phyloP scores from a whole-genome alignment of 352 stramenopile genomes.

The Globisporangium alternatum region DNA sequence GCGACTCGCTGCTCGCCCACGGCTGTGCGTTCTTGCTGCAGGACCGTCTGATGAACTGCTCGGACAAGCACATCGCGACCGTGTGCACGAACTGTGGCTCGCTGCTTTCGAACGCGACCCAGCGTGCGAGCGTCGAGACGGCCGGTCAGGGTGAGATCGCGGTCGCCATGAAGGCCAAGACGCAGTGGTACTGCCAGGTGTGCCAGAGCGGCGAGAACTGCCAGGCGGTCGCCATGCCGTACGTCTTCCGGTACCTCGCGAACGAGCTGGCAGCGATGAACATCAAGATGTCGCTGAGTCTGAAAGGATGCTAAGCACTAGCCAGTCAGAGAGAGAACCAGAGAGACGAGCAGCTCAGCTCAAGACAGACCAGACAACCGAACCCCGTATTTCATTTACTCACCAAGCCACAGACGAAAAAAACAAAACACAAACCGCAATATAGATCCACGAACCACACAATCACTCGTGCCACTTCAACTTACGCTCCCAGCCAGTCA shows the following conservation, averaged over 20 bases:
- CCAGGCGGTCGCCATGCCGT: constrained; percentile 96
- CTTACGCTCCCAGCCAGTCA: background rate
- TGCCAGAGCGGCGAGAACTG: constrained; percentile 89
- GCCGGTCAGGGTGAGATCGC: constrained; percentile 78
- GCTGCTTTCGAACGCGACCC: constrained; percentile 86
- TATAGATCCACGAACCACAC: constrained; percentile 7
- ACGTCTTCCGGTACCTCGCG: constrained; percentile 98
- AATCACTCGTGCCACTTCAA: background rate
- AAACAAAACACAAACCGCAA: constrained; percentile 2
- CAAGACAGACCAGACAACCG: background rate
- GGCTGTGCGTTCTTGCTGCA: constrained; percentile 96
- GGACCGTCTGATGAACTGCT: constrained; percentile 98
- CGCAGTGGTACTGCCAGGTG: constrained; percentile 82
- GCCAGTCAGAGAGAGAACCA: background rate
- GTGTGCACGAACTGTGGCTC: constrained; percentile 93
- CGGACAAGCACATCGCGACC: constrained; percentile 97
- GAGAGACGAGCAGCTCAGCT: background rate
- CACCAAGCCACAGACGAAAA: background rate
- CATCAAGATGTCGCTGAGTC: constrained; percentile 97
- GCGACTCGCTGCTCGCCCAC: constrained; percentile 98
- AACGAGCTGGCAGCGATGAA: constrained; percentile 99
- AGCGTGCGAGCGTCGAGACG: constrained; percentile 77
- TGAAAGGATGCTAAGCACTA: constrained; percentile 58
- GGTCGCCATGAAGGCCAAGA: constrained; percentile 87
- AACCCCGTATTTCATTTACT: constrained; percentile 7